Conservation (phyloP, 139 green algal genomes). For the Tetratostichococcus sp. region DNA sequence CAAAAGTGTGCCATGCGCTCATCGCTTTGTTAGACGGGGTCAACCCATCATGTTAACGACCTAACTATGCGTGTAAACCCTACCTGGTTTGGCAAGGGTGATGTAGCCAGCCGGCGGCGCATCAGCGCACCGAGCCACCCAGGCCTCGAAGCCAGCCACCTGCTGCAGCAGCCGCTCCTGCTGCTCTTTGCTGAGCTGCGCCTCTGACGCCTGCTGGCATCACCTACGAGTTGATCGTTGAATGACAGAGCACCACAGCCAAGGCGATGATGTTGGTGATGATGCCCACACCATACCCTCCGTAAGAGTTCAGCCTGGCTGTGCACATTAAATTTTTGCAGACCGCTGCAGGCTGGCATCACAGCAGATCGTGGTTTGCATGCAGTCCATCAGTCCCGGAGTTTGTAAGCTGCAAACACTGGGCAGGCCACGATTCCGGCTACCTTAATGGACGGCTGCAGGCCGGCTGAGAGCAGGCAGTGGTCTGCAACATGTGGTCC, state of each 20-base stretch:
- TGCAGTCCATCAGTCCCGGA: too few species aligned
- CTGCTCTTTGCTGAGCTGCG: constrained; percentile 19
- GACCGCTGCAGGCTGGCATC: too few species aligned
- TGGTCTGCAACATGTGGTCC: constrained; percentile 81
- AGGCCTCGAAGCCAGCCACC: constrained; percentile 39
- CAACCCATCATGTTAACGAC: too few species aligned
- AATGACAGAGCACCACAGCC: too few species aligned
- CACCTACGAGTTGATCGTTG: too few species aligned
- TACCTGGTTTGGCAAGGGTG: constrained; percentile 18
- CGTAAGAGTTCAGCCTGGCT: too few species aligned
- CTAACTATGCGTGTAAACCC: background rate
- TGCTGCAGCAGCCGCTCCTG: constrained; percentile 21
- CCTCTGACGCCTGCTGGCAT: background rate
- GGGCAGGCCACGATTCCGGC: background rate
- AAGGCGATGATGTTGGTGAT: too few species aligned
- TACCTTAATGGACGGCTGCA: constrained; percentile 38
- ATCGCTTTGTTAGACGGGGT: too few species aligned
- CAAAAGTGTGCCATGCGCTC: too few species aligned
- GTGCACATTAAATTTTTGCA: too few species aligned
- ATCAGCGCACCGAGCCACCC: constrained; percentile 46
- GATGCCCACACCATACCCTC: too few species aligned
- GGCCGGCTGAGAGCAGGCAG: constrained; percentile 55
- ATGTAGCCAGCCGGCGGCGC: constrained; percentile 46
- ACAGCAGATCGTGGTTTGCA: too few species aligned
- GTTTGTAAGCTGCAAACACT: background rate